Base-by-base conservation (phyloP, 257 asterid species). In the Solanum rostratum region DNA sequence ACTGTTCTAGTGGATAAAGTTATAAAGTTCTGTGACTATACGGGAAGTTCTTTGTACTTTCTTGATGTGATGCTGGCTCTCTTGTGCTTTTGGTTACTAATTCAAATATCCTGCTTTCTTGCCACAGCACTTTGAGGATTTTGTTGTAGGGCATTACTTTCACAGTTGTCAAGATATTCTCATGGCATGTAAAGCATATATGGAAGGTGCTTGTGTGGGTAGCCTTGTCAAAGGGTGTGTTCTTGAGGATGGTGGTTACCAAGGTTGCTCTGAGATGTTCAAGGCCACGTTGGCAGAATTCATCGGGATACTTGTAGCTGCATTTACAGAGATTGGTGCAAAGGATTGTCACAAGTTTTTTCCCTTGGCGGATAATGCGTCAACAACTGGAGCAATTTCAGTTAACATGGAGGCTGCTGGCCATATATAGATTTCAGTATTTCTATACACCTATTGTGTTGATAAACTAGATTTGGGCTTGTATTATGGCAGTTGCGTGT, bases 41-140 rank as follows among this genome's bases (percentile, higher is more conserved):
- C 13, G n/a, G 9, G 30, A 59, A 59, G 27, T 59, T 59, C 30
- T n/a, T 20, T 27, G 14, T 15, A 50, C 13, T 76, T 43, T 27
- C 53, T 76, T 43, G 29, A 43, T 76, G 10, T 11, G 16, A n/a
- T 1, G 43, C 16, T 30, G 2, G 53, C 10, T 76, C 33, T 45
- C 62, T 6, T 78, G 12, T 14, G 66, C 46, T 53, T 52, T 79
- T 55, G 19, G 19, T 49, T 46, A 81, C 43, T 3, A 22, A 57
- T 60, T 60, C 62, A 59, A 24, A 14, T 3, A 22, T 24, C 14
- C 60, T 27, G 81, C 16, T 8, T 50, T 43, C n/a, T 39, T 49
- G 49, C 43, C 52, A 46, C 85, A 83, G 88, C 41, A 88, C 65
- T 88, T 88, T 80, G 90, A 85, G 52, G 88, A 85, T 54, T 84